Percentiles rank a stretch among this genome's conserved stretches.
These are phyloP conservation scores for Debaryomyces psychrophilus DNA, from an alignment of 1,139 yeast species.

Conservation along the genomic window DNA sequence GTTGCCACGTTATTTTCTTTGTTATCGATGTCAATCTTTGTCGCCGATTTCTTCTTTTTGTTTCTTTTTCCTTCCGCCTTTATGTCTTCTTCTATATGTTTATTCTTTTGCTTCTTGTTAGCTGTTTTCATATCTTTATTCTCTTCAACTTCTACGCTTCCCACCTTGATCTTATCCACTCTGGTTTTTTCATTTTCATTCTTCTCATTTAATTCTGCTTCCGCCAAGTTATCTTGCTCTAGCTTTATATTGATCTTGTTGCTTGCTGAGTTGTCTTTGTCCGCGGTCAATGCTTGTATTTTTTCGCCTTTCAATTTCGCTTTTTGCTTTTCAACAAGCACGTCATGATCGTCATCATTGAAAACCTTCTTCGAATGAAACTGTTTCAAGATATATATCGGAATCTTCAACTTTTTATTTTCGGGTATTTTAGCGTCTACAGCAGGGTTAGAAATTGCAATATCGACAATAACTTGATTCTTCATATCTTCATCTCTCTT, in stretches of 20 bases:
- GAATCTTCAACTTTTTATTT: slow-evolving; percentile 34
- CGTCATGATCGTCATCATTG: slow-evolving; percentile 33
- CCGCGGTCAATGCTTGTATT: slow-evolving; percentile 18
- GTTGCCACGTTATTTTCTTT: slow-evolving; percentile 8
- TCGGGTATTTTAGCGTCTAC: slow-evolving; percentile 36
- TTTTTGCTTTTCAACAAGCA: slow-evolving; percentile 7
- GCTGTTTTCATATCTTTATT: not conserved
- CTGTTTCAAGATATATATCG: slow-evolving; percentile 33
- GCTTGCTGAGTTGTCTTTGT: slow-evolving; percentile 22
- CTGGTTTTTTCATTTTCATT: slow-evolving; percentile 12
- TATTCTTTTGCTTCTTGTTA: not conserved
- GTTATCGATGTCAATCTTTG: slow-evolving; percentile 9
- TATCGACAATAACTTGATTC: slow-evolving; percentile 37
- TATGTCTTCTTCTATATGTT: not conserved
- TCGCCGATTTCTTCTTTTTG: not conserved
- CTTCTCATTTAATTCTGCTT: not conserved
- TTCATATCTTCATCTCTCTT: slow-evolving; percentile 13
- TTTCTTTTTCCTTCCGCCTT: not conserved
- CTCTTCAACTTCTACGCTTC: slow-evolving; percentile 10
- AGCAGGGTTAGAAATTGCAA: slow-evolving; percentile 35
- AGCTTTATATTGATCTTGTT: slow-evolving; percentile 15
- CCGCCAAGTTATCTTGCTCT: slow-evolving; percentile 14
- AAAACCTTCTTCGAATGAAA: slow-evolving; percentile 30
- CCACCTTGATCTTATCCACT: slow-evolving; percentile 5
- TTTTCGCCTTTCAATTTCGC: slow-evolving; percentile 17